Evolutionary conservation across 768 basidiomycete species (phyloP), one percentile per base, ranked within the genome.

Genomic region (Imleria badia): DNA sequence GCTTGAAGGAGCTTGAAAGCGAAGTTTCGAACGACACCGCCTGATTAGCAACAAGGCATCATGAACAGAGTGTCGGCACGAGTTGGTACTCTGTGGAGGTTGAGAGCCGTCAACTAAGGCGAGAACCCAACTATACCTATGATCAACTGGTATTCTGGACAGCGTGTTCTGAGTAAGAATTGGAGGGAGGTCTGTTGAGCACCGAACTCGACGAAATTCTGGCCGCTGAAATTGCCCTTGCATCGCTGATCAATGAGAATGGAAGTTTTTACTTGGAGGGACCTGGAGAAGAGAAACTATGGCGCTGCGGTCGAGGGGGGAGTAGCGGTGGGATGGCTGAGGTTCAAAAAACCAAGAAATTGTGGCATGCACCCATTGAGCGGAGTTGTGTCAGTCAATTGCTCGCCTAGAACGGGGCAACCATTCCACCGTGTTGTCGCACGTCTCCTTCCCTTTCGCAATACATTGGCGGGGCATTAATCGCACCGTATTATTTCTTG

Each of bases 371-470:
- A 38, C 34, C n/a, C 54, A 15, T 30, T 40, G 50, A 62, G 62
- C 62, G 59, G 62, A 63, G 62, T 63, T 63, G 62, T 36, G n/a
- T 13, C 47, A 11, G n/a, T 13, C 47, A 11, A 12, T 26, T 7
- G 33, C 45, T 34, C 38, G 52, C 42, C 40, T 29, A 53, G 29
- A 23, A 54, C 49, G 57, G 34, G 14, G 26, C 26, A 26, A 26
- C 26, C 26, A 26, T 26, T 26, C 26, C 26, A 26, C 26, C 6
- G n/a, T 26, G 26, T 26, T 26, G 13, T 23, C 36, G 36, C 45
- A 22, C 19, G 10, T 45, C 33, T 55, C 11, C 26, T 39, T 23
- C 22, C 36, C 15, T 46, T 26, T 23, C 26, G n/a, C 41, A 33
- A n/a, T 31, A 45, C 41, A 33, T 20, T 26, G 23, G 45, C 34